Conservation (phyloP, 805 yeast genomes). For the Wickerhamiella lipophila region DNA sequence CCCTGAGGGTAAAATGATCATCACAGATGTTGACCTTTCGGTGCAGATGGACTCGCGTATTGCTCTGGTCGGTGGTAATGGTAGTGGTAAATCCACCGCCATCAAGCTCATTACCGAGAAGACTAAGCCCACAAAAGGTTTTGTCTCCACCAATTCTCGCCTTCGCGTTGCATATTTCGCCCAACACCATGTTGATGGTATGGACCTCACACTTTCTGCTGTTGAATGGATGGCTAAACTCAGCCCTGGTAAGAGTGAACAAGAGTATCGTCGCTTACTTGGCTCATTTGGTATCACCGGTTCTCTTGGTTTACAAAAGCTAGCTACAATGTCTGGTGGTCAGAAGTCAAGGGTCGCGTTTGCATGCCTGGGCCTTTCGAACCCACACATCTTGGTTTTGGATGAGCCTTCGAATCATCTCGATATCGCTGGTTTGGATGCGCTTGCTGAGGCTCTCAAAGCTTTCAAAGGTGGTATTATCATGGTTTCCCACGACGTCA, state of each 20-base stretch:
- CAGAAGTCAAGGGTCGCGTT: slow-evolving; percentile 97
- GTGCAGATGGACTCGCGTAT: slow-evolving; percentile 90
- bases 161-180: slow-evolving; percentile 93
- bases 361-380: slow-evolving; percentile 80
- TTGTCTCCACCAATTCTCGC: slow-evolving; percentile 67
- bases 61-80: slow-evolving; percentile 97
- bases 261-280: slow-evolving; percentile 90
- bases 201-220: slow-evolving; percentile 77
- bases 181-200: slow-evolving; percentile 96
- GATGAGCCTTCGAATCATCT: slow-evolving; percentile 98
- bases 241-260: slow-evolving; percentile 89
- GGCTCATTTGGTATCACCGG: slow-evolving; percentile 98
- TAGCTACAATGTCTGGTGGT: slow-evolving; percentile 88
- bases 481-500: slow-evolving; percentile 96
- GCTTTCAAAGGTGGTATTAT: slow-evolving; percentile 89
- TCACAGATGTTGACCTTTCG: slow-evolving; percentile 71
- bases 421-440: slow-evolving; percentile 97
- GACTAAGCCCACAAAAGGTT: slow-evolving; percentile 62
- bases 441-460: slow-evolving; percentile 76
- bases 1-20: slow-evolving; percentile 38
- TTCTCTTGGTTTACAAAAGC: slow-evolving; percentile 78
- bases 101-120: slow-evolving; percentile 75
- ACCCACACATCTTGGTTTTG: slow-evolving; percentile 81
- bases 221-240: slow-evolving; percentile 87
- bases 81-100: slow-evolving; percentile 96